Percentiles rank a stretch among this genome's conserved stretches.
Conservation (phyloP, 768 basidiomycete species). For the Rhodotorula sphaerocarpa region DNA sequence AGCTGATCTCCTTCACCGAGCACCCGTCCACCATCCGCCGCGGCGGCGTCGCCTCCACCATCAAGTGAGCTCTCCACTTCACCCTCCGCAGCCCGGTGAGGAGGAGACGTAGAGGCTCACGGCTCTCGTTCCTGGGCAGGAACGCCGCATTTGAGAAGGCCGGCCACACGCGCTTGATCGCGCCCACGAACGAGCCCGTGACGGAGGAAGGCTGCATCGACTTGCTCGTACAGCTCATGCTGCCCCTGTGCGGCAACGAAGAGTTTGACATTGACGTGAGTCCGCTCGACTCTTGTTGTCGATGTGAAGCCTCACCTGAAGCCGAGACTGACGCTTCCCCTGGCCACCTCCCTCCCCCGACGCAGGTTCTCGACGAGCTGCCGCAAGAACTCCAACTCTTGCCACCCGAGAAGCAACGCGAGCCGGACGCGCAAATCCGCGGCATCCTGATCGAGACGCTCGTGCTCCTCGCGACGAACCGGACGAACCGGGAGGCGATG, state of each 20-base stretch:
- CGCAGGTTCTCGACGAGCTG: constrained; percentile 77
- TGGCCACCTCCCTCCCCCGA: background rate
- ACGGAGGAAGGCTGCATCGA: constrained; percentile 70
- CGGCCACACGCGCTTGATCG: constrained; percentile 64
- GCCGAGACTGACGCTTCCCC: background rate
- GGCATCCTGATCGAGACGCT: constrained; percentile 82
- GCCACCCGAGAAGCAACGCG: constrained; percentile 72
- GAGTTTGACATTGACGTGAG: constrained; percentile 83
- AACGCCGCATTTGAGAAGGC: constrained; percentile 67
- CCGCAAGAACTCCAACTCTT: constrained; percentile 79
- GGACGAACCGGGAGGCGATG: constrained; percentile 74
- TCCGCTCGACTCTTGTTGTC: constrained; percentile 3
- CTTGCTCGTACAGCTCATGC: constrained; percentile 70
- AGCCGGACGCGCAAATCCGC: constrained; percentile 65
- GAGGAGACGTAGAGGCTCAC: too few relatives aligned
- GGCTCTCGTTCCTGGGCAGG: constrained; percentile 46
- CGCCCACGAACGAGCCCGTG: constrained; percentile 47
- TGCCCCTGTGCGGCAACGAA: constrained; percentile 78
- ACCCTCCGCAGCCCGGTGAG: constrained; percentile 6
- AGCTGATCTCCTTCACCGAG: constrained; percentile 78
- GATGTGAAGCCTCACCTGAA: too few relatives aligned
- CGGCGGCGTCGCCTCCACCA: constrained; percentile 73
- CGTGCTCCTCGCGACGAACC: constrained; percentile 76
- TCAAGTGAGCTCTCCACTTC: constrained; percentile 57
- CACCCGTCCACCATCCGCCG: constrained; percentile 77